These are phyloP conservation scores for Fraxinus velutina DNA, from an alignment of 305 asterid genomes.

Conservation along the genomic window DNA sequence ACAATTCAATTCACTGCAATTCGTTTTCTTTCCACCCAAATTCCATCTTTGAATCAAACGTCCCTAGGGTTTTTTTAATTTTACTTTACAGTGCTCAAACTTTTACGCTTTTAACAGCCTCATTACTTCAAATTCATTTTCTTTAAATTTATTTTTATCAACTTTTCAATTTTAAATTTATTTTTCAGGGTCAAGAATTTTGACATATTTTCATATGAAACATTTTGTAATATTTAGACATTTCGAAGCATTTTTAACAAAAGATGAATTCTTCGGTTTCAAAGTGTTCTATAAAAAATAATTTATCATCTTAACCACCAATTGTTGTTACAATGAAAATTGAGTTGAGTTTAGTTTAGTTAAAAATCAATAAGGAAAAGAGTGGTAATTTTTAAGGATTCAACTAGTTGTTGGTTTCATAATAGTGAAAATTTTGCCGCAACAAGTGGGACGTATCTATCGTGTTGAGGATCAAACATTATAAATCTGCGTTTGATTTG, in stretches of 20 bases:
- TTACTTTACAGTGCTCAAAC: neutral
- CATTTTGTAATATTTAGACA: neutral
- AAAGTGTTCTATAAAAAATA: neutral
- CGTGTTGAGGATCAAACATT: neutral
- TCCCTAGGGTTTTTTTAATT: no score
- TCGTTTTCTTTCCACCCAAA: no score
- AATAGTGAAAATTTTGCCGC: neutral
- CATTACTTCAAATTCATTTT: neutral
- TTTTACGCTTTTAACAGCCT: neutral
- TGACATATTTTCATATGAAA: neutral
- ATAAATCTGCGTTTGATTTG: neutral
- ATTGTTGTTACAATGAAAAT: neutral
- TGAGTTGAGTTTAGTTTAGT: no score
- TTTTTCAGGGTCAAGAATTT: no score
- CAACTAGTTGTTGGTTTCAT: neutral
- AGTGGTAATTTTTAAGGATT: neutral
- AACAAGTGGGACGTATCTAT: neutral
- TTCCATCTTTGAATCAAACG: no score
- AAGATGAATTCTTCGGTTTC: neutral
- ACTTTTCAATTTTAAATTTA: no score
- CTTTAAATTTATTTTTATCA: no score
- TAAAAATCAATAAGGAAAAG: neutral
- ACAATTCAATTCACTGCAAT: no score
- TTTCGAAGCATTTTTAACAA: neutral
- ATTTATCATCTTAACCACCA: neutral